phyloP scores from a whole-genome alignment of 441 rosid genomes.

The Eutrema salsugineum region DNA sequence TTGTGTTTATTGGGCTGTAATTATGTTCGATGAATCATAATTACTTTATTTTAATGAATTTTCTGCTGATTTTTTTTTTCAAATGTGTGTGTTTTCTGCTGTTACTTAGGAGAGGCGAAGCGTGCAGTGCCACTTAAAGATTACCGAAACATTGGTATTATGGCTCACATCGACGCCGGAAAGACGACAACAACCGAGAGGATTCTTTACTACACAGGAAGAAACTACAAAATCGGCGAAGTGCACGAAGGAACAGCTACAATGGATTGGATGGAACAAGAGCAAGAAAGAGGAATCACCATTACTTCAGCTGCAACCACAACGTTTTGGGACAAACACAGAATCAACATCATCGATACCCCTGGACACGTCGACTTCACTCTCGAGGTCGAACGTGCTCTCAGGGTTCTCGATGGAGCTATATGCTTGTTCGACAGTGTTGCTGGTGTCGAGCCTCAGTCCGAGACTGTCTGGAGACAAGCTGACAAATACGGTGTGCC shows the following conservation, averaged over 20 bases:
- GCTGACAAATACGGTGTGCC: constrained; percentile 98
- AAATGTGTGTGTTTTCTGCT: background rate
- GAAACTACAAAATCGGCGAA: constrained; percentile 97
- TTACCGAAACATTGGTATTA: constrained; percentile 89
- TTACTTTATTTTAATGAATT: background rate
- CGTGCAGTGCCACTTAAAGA: constrained; percentile 73
- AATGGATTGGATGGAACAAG: constrained; percentile 99
- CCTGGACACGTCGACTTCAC: constrained; percentile 98
- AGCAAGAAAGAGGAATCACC: constrained; percentile 97
- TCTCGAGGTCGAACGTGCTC: constrained; percentile 95
- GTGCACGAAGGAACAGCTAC: constrained; percentile 98
- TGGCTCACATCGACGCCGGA: constrained; percentile 99
- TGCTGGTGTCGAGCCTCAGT: constrained; percentile 99
- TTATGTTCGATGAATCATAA: background rate
- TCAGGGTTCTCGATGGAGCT: constrained; percentile 91
- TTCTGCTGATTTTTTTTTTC: too few relatives aligned
- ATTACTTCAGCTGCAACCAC: constrained; percentile 97
- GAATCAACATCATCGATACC: constrained; percentile 94
- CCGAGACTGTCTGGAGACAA: constrained; percentile 99
- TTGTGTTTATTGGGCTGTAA: too few relatives aligned
- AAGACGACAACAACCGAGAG: constrained; percentile 97
- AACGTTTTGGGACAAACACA: constrained; percentile 81
- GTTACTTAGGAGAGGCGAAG: constrained; percentile 44
- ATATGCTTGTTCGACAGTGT: constrained; percentile 97
- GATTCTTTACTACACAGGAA: constrained; percentile 77